Evolutionary conservation across 176 grass and related monocot species (phyloP), one percentile per base, ranked within the genome.

Genomic region (sorghum (Sorghum bicolor)): DNA sequence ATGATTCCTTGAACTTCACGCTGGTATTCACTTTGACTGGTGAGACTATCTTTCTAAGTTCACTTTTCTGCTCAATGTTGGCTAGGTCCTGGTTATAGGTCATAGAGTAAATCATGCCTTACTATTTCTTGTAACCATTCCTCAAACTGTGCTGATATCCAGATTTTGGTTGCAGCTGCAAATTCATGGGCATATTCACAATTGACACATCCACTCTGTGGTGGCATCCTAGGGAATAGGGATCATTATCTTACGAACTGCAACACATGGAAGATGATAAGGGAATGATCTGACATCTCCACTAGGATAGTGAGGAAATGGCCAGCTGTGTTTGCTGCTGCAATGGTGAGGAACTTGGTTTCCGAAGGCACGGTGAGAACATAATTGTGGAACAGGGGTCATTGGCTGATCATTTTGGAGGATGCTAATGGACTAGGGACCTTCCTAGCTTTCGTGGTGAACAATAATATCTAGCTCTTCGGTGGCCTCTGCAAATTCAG

Each of bases 1-100:
- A 16, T 36, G 37, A 13, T 66, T 47, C 33, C 81, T 71, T 45
- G 78, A 30, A 38, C 50, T 52, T 86, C 60, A 31, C 33, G 7
- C 55, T 57, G 74, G 15, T 53, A 58, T 65, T 85, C 72, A 17
- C 28, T 72, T 17, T 78, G 33, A 44, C 67, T 82, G 78, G 78
- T 82, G 15, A 63, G 70, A 32, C 37, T 70, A 45, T 79, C 53
- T 41, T 74, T 17, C 22, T 8, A 36, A 34, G 28, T 80, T 29
- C 17, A n/a, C 17, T 50, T 80, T 64, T 33, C 22, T 67, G 28
- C 4, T 55, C 20, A 13, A 38, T 70, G 8, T 25, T 2, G 5
- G 24, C 34, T 4, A 12, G 32, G 28, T 70, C 64, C n/a, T 50
- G 52, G 33, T 55, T 75, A 41, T 60, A n/a, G 28, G 37, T 76